These are phyloP conservation scores for Calocera cornea DNA, from an alignment of 768 basidiomycete species.

Conservation along the genomic window DNA sequence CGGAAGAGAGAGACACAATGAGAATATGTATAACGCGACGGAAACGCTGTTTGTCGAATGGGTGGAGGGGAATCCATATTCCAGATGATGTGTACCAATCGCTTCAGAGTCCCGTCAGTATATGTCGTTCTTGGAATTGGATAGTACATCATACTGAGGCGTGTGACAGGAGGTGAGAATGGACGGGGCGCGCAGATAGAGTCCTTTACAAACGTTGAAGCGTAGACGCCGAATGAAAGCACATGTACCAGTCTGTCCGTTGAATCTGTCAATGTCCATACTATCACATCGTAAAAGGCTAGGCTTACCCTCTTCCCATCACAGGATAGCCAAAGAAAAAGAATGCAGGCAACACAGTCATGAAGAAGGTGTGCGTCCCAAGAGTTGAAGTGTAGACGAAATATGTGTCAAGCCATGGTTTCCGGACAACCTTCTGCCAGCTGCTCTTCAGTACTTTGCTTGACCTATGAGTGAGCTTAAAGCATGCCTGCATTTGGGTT, in stretches of 20 bases:
- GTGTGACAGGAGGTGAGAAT: constrained; percentile 78
- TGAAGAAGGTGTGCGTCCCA: constrained; percentile 87
- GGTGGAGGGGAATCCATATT: constrained; percentile 93
- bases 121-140: background rate
- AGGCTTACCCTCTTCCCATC: constrained; percentile 56
- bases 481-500: constrained; percentile 50
- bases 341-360: constrained; percentile 69
- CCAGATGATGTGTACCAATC: constrained; percentile 66
- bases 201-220: constrained; percentile 81
- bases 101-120: constrained; percentile 28
- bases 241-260: constrained; percentile 46
- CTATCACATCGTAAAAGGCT: background rate
- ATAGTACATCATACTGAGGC: constrained; percentile 48
- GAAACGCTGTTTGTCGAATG: constrained; percentile 87
- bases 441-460: constrained; percentile 11
- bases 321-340: constrained; percentile 78
- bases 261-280: constrained; percentile 8
- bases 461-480: background rate
- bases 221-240: constrained; percentile 68
- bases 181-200: constrained; percentile 82
- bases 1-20: constrained; percentile 28
- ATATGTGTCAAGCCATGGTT: constrained; percentile 59
- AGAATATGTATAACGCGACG: constrained; percentile 65
- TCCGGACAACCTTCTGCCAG: constrained; percentile 38
- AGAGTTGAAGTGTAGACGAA: constrained; percentile 72